These are phyloP conservation scores for Trapa incisa DNA, from an alignment of 345 rosid species.

Conservation along the genomic window DNA sequence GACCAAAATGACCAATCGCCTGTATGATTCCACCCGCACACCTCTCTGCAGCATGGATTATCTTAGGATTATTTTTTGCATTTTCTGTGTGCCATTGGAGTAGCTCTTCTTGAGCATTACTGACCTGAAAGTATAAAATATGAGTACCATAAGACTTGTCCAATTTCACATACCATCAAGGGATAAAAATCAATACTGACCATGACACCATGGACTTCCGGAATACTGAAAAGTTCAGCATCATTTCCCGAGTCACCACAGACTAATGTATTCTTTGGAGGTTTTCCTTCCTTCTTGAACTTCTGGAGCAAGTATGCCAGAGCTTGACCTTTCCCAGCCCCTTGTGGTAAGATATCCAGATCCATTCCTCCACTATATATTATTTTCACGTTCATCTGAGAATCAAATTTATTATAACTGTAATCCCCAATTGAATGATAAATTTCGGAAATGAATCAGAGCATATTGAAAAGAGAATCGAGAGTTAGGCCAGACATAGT, in stretches of 20 bases:
- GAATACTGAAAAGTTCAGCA: constrained; percentile 89
- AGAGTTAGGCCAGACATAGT: neutral
- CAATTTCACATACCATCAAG: neutral
- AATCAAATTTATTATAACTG: neutral
- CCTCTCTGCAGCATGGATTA: constrained; percentile 74
- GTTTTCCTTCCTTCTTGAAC: constrained; percentile 55
- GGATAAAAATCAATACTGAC: constrained; percentile 26
- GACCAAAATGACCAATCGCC: constrained; percentile 82
- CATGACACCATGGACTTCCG: constrained; percentile 88
- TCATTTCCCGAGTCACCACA: constrained; percentile 99
- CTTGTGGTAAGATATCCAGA: constrained; percentile 85
- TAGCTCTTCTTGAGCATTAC: constrained; percentile 97
- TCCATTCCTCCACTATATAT: constrained; percentile 94
- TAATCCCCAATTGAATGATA: neutral
- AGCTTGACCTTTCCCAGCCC: constrained; percentile 99
- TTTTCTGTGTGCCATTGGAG: constrained; percentile 82
- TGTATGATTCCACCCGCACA: constrained; percentile 89
- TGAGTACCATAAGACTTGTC: neutral
- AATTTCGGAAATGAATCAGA: neutral
- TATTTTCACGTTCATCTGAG: constrained; percentile 82
- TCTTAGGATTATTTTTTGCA: constrained; percentile 68
- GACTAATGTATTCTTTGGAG: constrained; percentile 69
- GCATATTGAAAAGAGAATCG: too few relatives aligned
- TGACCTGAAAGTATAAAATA: constrained; percentile 38
- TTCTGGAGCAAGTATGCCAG: constrained; percentile 75